A percentile compares a stretch with the other conserved stretches of the same genome.
phyloP scores from a whole-genome alignment of 2,329 filamentous ascomycete genomes.

The Geosmithia morbida region DNA sequence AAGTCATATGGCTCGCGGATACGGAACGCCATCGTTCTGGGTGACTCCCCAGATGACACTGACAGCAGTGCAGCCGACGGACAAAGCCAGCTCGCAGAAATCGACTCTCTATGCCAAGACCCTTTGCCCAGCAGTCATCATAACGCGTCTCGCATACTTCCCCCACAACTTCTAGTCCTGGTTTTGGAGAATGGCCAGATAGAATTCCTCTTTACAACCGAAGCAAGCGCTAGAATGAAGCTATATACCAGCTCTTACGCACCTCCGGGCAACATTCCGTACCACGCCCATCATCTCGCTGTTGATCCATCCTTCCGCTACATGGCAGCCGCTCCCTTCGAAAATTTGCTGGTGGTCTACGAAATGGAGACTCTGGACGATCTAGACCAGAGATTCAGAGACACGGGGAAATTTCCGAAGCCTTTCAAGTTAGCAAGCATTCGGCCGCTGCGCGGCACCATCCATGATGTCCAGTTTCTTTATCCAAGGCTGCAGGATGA shows the following conservation, averaged over 20 bases:
- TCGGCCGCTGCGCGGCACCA: conserved; percentile 49
- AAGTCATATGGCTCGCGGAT: conserved; percentile 68
- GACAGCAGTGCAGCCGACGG: background rate
- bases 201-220: conserved; percentile 59
- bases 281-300: conserved; percentile 51
- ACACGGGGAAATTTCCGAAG: conserved; percentile 25
- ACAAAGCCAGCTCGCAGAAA: background rate
- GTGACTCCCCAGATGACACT: conserved; percentile 19
- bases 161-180: conserved; percentile 70
- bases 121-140: conserved; percentile 11
- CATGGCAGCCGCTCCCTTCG: conserved; percentile 55
- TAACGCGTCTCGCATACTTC: conserved; percentile 19
- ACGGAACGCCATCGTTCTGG: conserved; percentile 63
- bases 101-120: background rate
- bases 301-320: conserved; percentile 64
- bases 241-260: conserved; percentile 6
- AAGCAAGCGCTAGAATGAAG: conserved; percentile 7
- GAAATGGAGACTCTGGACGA: conserved; percentile 43
- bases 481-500: conserved; percentile 53
- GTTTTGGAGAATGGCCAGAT: conserved; percentile 59
- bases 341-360: conserved; percentile 57
- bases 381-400: conserved; percentile 34
- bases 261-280: conserved; percentile 26
- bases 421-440: conserved; percentile 38
- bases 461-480: conserved; percentile 79